Conservation (phyloP, 2,329 filamentous ascomycete species). For the Phialocephala sp. region DNA sequence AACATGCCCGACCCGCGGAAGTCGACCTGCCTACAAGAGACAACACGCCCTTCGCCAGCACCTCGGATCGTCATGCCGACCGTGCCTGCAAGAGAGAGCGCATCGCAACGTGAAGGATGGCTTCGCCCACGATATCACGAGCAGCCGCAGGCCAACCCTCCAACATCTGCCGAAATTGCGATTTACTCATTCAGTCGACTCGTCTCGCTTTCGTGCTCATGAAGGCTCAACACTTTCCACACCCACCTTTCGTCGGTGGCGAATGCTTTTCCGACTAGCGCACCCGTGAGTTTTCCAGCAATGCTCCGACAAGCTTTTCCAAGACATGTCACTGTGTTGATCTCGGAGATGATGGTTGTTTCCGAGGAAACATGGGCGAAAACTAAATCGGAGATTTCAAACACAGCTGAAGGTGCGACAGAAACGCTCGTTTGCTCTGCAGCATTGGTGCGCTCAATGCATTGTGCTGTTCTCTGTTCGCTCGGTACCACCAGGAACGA, state of each 20-base stretch:
- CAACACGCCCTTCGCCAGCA: neutral
- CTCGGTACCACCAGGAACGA: too few relatives aligned
- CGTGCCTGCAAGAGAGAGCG: too few relatives aligned
- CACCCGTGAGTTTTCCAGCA: neutral
- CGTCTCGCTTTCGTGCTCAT: neutral
- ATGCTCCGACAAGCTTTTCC: neutral
- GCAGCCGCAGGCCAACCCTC: neutral
- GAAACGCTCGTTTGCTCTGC: neutral
- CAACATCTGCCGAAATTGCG: constrained; percentile 2
- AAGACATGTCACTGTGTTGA: constrained; percentile 3
- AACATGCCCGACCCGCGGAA: neutral
- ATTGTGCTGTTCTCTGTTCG: neutral
- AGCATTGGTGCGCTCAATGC: neutral
- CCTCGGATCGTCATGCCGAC: neutral
- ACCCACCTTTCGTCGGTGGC: too few relatives aligned
- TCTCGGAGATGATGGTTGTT: neutral
- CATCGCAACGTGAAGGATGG: too few relatives aligned
- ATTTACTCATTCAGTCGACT: neutral
- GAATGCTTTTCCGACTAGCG: too few relatives aligned
- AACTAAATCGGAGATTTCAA: constrained; percentile 3
- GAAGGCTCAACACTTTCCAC: neutral
- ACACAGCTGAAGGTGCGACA: constrained; percentile 5
- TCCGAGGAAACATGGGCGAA: neutral
- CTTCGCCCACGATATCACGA: neutral
- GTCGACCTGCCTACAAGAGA: too few relatives aligned